A percentile compares a stretch with the other conserved stretches of the same genome.
These are phyloP conservation scores for Salix suchowensis DNA, from an alignment of 345 rosid genomes.

Conservation along the genomic window DNA sequence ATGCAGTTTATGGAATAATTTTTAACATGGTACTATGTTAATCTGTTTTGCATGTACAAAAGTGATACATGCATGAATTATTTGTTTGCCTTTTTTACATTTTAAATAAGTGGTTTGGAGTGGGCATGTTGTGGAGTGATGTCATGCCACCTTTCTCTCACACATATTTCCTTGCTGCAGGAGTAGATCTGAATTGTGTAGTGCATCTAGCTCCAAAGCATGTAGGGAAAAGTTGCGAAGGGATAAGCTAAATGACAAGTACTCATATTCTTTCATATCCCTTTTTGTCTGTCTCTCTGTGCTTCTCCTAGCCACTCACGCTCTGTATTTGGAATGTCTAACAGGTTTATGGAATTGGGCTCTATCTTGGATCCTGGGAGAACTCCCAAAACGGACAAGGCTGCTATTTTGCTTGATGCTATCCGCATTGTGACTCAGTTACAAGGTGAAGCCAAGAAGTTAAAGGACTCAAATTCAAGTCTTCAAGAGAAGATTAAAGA, in stretches of 20 bases:
- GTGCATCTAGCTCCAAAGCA: constrained; percentile 80
- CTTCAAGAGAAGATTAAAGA: constrained; percentile 74
- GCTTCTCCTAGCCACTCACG: not conserved
- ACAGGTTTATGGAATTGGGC: constrained; percentile 79
- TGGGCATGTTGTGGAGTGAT: not conserved
- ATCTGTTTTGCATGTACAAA: not conserved
- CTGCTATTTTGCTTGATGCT: constrained; percentile 79
- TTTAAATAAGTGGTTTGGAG: not conserved
- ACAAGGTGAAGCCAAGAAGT: constrained; percentile 63
- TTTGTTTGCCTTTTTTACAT: not conserved
- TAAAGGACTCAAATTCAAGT: constrained; percentile 71
- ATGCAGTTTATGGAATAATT: not conserved
- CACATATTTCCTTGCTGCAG: constrained; percentile 47
- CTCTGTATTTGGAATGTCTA: constrained; percentile 4
- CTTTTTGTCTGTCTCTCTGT: not conserved
- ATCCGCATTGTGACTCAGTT: constrained; percentile 74
- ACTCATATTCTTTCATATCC: constrained; percentile 8
- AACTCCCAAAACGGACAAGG: constrained; percentile 73
- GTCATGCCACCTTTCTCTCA: constrained; percentile 16
- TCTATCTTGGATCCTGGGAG: constrained; percentile 78
- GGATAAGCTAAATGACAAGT: constrained; percentile 80
- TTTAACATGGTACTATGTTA: not conserved
- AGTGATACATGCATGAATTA: not conserved
- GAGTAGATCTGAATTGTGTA: constrained; percentile 38
- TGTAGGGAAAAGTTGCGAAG: constrained; percentile 88